Conservation (phyloP, 1,284 basidiomycete species). For the Pascua sp. region DNA sequence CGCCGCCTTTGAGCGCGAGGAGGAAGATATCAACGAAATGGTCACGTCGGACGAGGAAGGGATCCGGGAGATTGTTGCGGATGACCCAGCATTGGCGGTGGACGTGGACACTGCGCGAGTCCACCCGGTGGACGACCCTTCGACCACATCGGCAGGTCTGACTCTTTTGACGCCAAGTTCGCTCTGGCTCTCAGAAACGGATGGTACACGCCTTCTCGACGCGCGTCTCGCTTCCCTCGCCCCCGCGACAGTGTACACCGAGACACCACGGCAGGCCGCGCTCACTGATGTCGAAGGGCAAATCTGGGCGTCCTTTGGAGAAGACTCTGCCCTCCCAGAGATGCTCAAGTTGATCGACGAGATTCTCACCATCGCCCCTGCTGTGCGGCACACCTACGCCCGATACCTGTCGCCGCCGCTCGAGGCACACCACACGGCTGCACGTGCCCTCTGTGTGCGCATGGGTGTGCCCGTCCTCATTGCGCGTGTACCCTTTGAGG, state of each 20-base stretch:
- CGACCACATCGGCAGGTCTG: no score
- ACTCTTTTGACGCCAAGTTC: no score
- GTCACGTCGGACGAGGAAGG: no score
- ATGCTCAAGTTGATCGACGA: constrained; percentile 14
- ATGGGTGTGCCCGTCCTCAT: constrained; percentile 76
- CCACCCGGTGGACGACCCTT: no score
- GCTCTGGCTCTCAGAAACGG: not conserved
- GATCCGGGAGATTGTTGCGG: no score
- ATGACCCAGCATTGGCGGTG: no score
- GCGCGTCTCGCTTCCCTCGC: constrained; percentile 24
- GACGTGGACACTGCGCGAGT: no score
- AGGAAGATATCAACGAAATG: no score
- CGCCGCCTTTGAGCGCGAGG: no score
- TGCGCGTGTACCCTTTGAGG: constrained; percentile 66
- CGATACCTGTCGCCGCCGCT: constrained; percentile 34
- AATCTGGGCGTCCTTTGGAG: constrained; percentile 22
- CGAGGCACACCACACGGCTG: constrained; percentile 33
- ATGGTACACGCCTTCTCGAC: constrained; percentile 19
- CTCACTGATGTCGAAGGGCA: constrained; percentile 36
- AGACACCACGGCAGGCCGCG: constrained; percentile 34
- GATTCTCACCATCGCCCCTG: constrained; percentile 17
- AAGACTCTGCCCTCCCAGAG: not conserved
- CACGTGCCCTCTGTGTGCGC: constrained; percentile 56
- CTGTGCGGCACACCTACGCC: constrained; percentile 27
- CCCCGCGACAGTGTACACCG: constrained; percentile 25